Conservation (phyloP, 2,329 filamentous ascomycete genomes). For the Hansfordia pulvinata region DNA sequence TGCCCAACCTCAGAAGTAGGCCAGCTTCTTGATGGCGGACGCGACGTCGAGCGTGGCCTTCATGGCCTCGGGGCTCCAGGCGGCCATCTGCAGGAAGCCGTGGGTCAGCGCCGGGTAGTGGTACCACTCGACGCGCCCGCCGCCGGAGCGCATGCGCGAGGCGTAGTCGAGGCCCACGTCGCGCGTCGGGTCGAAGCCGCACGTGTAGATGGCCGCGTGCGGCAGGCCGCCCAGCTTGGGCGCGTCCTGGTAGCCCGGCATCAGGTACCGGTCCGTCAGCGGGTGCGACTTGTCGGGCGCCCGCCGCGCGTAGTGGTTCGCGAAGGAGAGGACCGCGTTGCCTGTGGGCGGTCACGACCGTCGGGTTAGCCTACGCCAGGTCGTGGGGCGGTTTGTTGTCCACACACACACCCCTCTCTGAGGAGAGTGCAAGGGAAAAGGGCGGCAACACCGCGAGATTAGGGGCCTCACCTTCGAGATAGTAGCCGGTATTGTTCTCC, state of each 20-base stretch:
- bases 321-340: conserved; percentile 20
- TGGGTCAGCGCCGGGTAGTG: conserved; percentile 14
- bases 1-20: neutral
- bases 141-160: conserved; percentile 13
- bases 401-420: too few species aligned
- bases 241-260: conserved; percentile 15
- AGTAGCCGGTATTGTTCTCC: conserved; percentile 20
- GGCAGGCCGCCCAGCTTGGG: conserved; percentile 10
- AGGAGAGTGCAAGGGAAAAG: too few species aligned
- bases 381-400: too few species aligned
- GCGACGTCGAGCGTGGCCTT: too few species aligned
- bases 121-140: conserved; percentile 11
- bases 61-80: conserved; percentile 14
- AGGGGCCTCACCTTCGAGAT: too few species aligned
- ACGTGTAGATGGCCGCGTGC: conserved; percentile 15
- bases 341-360: conserved; percentile 2
- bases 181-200: conserved; percentile 16
- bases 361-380: too few species aligned
- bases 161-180: conserved; percentile 18
- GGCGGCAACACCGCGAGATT: too few species aligned
- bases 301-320: conserved; percentile 15
- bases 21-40: neutral
- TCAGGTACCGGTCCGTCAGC: conserved; percentile 14
- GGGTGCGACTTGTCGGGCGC: conserved; percentile 5
- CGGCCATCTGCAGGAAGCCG: conserved; percentile 17